Evolutionary conservation across 257 asterid species (phyloP).

Genomic region (Dorcoceras hygrometricum): DNA sequence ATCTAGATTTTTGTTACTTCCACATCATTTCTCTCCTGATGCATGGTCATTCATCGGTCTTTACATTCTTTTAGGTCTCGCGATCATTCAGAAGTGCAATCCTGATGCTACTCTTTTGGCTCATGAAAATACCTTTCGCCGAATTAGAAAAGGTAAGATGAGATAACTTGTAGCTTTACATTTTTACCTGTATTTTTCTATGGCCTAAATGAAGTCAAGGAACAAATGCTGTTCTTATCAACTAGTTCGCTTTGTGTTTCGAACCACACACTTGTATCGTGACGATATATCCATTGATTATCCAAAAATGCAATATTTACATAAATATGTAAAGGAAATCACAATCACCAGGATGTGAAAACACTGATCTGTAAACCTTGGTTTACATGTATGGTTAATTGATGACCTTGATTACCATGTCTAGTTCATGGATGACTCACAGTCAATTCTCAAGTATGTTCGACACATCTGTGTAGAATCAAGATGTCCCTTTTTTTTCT

Average conservation of each 20-base stretch:
- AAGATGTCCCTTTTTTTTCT: background rate
- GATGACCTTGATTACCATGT: background rate
- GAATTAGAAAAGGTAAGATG: conserved; percentile 68
- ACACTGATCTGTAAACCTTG: background rate
- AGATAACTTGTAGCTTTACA: conserved; percentile 10
- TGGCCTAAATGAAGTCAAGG: background rate
- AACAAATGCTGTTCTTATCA: background rate
- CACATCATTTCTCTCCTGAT: conserved; percentile 9
- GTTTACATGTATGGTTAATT: background rate
- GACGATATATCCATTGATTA: background rate
- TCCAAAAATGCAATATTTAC: background rate
- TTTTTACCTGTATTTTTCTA: background rate
- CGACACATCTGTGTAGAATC: conserved; percentile 16
- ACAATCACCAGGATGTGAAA: background rate
- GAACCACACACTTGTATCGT: background rate
- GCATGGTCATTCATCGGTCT: conserved; percentile 14
- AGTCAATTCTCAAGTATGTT: background rate
- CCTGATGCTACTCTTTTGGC: conserved; percentile 81
- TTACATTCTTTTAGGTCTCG: conserved; percentile 57
- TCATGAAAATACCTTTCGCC: conserved; percentile 66
- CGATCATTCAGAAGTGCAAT: conserved; percentile 78
- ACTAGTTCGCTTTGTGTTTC: conserved; percentile 2
- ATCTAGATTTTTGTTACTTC: background rate
- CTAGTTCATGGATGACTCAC: background rate
- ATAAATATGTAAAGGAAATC: background rate